These are phyloP conservation scores for Metschnikowia lachancei DNA, from an alignment of 805 yeast species.

Conservation along the genomic window DNA sequence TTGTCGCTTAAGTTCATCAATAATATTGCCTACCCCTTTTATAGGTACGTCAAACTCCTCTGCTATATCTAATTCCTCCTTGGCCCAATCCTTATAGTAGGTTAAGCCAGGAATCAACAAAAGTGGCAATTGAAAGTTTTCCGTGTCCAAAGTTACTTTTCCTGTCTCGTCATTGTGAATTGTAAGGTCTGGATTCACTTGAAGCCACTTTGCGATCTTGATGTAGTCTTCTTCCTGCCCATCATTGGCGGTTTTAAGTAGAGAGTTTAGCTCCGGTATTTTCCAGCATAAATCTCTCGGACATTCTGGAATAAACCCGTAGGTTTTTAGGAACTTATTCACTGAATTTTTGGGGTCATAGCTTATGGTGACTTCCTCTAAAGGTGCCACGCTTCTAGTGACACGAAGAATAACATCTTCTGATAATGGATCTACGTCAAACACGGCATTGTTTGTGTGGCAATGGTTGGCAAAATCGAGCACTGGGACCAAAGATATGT, in stretches of 20 bases:
- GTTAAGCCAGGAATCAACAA: slow-evolving; percentile 17
- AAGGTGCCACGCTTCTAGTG: slow-evolving; percentile 9
- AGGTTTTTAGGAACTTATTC: slow-evolving; percentile 13
- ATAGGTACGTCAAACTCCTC: slow-evolving; percentile 5
- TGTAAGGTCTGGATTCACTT: slow-evolving; percentile 12
- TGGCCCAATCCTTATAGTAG: slow-evolving; percentile 15
- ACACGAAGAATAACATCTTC: slow-evolving; percentile 42
- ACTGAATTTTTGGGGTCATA: slow-evolving; percentile 14
- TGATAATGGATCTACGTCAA: slow-evolving; percentile 52
- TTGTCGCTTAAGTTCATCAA: slow-evolving; percentile 7
- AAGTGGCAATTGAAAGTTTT: slow-evolving; percentile 13
- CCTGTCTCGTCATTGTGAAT: slow-evolving; percentile 1
- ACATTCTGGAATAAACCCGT: slow-evolving; percentile 17
- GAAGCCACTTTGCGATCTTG: slow-evolving; percentile 20
- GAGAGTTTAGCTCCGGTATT: slow-evolving; percentile 7
- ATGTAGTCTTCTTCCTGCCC: slow-evolving; percentile 4
- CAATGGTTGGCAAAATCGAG: slow-evolving; percentile 68
- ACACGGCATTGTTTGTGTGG: slow-evolving; percentile 42
- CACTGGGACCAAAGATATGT: slow-evolving; percentile 60
- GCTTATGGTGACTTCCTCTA: slow-evolving; percentile 17
- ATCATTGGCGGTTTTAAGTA: background rate
- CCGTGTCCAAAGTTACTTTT: slow-evolving; percentile 5
- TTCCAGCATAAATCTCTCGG: slow-evolving; percentile 8
- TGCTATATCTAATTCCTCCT: slow-evolving; percentile 10
- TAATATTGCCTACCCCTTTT: slow-evolving; percentile 4